Base-by-base conservation (phyloP, 352 stramenopile genomes). In the Globisporangium viniferum region DNA sequence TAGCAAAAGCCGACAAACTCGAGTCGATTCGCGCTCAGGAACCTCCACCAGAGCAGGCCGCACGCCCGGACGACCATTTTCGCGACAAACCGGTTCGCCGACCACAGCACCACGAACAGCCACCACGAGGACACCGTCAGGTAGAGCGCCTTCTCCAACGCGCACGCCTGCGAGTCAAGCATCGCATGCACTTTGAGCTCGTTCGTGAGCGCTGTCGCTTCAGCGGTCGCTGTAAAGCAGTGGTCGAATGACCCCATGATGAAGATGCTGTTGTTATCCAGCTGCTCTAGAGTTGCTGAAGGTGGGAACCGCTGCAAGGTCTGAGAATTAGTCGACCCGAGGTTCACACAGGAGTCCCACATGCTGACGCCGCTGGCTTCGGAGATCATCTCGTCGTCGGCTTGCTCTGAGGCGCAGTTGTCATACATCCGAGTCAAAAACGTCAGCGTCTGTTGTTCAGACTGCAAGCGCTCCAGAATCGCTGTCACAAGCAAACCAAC, bases 91-190 rank as follows among this genome's bases (percentile, higher is more conserved):
- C 82, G 79, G 62, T 78, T 82, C 22, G 73, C 68, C 2, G 82
- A 31, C 44, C 78, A 73, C 9, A 90, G 48, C n/a, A 88, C 70
- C 9, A 82, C 33, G 18, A 90, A 36, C 12, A 91, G 73, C 85
- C 84, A 90, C 83, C 84, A 93, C 24, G 78, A 89, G 22, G 81
- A 65, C 54, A 78, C 31, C 9, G 70, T 76, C 60, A 93, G 69
- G 62, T 93, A 93, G 29, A 91, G 59, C n/a, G 70, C 72, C 53
- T 81, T 77, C 64, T 93, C 85, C 18, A 81, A 70, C 24, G 76
- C 73, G 57, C 85, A 93, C 5, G 74, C 60, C 12, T 89, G 79
- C 2, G 24, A 61, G 27, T 77, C 73, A 20, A 90, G 68, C 22
- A 91, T 51, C 18, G 64, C 72, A 9, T 27, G 57, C 2, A 86